Evolutionary conservation across 345 rosid species (phyloP).

Genomic region (Eucalyptus erythrocorys): DNA sequence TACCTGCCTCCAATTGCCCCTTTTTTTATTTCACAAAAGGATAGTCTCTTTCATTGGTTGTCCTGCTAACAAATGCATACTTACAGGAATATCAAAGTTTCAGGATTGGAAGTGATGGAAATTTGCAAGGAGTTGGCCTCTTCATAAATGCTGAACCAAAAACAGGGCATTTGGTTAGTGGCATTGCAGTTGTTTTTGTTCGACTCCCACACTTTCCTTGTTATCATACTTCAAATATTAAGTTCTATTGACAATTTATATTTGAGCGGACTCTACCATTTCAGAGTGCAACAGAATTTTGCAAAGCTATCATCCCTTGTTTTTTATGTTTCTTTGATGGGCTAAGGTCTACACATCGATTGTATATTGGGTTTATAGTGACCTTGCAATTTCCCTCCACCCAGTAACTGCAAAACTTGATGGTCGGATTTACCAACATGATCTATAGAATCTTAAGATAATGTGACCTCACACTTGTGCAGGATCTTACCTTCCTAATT

Average conservation of each 20-base stretch:
- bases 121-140: constrained; percentile 87
- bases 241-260: not conserved
- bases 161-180: constrained; percentile 65
- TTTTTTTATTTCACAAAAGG: not conserved
- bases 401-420: not conserved
- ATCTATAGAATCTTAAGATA: not conserved
- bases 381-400: not conserved
- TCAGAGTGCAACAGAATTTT: not conserved
- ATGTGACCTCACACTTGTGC: not conserved
- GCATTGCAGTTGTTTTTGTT: not conserved
- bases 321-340: not conserved
- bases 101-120: constrained; percentile 83
- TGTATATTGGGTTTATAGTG: not conserved
- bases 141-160: constrained; percentile 66
- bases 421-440: not conserved
- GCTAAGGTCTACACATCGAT: not conserved
- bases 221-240: not conserved
- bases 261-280: not conserved
- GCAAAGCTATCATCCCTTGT: not conserved
- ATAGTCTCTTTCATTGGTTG: not conserved
- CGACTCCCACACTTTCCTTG: not conserved
- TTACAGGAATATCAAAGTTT: constrained; percentile 80
- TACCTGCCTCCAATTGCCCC: not conserved
- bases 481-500: not conserved
- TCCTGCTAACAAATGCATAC: not conserved